Conservation (phyloP, 768 basidiomycete species). For the Suillus fuscotomentosus region DNA sequence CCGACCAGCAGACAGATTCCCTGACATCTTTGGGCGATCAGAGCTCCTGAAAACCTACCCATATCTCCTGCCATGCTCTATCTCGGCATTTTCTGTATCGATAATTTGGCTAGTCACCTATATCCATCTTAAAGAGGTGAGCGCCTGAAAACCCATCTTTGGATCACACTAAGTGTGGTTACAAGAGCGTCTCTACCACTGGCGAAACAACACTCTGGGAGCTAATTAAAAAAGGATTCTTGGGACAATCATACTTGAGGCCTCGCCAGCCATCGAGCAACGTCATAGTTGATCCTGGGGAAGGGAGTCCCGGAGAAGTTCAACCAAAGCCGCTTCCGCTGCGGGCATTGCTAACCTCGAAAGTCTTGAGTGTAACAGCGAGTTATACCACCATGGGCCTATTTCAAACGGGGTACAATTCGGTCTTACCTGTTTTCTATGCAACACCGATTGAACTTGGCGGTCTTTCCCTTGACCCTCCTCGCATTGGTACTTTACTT, state of each 20-base stretch:
- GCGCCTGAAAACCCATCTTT: neutral
- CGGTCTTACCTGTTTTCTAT: slow-evolving; percentile 35
- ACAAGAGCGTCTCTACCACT: neutral
- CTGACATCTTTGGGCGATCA: slow-evolving; percentile 51
- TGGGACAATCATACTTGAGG: too few species aligned
- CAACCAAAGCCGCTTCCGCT: slow-evolving; percentile 38
- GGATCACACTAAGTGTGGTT: neutral
- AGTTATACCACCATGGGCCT: slow-evolving; percentile 64
- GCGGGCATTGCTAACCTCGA: slow-evolving; percentile 46
- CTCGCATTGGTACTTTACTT: slow-evolving; percentile 28
- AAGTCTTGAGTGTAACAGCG: slow-evolving; percentile 53
- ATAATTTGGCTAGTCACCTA: slow-evolving; percentile 49
- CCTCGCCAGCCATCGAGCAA: neutral
- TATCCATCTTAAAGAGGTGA: slow-evolving; percentile 55
- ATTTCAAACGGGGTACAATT: slow-evolving; percentile 60
- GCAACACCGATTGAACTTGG: slow-evolving; percentile 29
- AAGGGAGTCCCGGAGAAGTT: neutral
- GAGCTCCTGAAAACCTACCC: slow-evolving; percentile 63
- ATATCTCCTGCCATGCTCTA: slow-evolving; percentile 70
- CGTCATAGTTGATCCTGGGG: neutral
- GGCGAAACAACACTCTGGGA: neutral
- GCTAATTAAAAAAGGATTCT: neutral
- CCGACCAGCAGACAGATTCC: slow-evolving; percentile 65
- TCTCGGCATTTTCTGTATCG: slow-evolving; percentile 51
- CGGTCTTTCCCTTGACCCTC: slow-evolving; percentile 24